phyloP scores from a whole-genome alignment of 441 rosid species.

The Corymbia citriodora region DNA sequence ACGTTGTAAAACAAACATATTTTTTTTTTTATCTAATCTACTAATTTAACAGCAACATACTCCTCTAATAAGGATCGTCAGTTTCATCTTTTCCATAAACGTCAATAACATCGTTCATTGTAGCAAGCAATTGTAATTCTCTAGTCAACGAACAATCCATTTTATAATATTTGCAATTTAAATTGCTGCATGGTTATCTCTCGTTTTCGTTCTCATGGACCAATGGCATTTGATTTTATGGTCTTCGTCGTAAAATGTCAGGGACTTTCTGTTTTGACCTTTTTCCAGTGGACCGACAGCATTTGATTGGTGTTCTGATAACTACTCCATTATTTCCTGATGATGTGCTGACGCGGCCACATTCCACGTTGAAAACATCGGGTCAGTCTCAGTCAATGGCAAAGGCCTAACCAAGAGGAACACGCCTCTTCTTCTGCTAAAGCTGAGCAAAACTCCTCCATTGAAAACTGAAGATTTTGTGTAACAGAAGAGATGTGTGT shows the following conservation, averaged over 20 bases:
- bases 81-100: neutral
- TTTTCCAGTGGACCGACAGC: neutral
- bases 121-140: neutral
- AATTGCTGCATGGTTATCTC: too few species aligned
- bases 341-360: neutral
- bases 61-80: neutral
- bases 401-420: neutral
- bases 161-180: neutral
- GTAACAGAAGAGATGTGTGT: accelerated
- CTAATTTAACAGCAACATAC: neutral
- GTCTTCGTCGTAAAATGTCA: neutral
- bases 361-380: neutral
- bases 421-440: neutral
- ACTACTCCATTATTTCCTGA: neutral
- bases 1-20: neutral
- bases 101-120: neutral
- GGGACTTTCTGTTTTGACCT: neutral
- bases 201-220: accelerated
- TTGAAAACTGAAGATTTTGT: neutral
- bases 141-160: neutral
- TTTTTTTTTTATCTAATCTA: neutral
- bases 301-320: neutral
- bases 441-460: accelerated
- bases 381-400: neutral
- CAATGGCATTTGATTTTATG: neutral